Conservation (phyloP, 352 stramenopile genomes). For the Aphanomyces cochlioides region DNA sequence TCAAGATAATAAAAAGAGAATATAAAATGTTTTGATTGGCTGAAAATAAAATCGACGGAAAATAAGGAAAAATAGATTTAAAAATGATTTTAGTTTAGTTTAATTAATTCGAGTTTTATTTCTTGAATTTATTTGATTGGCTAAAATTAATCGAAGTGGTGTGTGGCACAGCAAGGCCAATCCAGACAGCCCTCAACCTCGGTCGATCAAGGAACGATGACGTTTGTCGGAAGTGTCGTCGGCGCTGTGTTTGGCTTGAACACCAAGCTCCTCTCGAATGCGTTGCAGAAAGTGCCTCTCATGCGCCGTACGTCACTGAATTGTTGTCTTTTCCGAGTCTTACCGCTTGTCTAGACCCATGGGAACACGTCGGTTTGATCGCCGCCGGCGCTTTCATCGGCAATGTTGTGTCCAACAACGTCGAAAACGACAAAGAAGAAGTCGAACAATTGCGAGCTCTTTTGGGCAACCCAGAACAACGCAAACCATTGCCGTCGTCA, state of each 20-base stretch:
- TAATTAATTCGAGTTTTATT: too few relatives aligned
- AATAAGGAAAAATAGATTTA: background rate
- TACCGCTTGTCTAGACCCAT: constrained; percentile 47
- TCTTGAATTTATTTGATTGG: background rate
- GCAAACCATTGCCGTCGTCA: background rate
- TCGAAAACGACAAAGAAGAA: constrained; percentile 23
- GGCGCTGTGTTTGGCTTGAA: constrained; percentile 71
- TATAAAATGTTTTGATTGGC: too few relatives aligned
- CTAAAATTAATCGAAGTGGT: background rate
- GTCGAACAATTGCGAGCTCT: constrained; percentile 16
- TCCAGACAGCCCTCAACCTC: constrained; percentile 3
- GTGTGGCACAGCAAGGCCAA: constrained; percentile 8
- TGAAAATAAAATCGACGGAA: too few relatives aligned
- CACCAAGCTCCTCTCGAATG: constrained; percentile 80
- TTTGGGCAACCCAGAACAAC: constrained; percentile 19
- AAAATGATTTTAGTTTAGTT: background rate
- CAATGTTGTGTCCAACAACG: constrained; percentile 32
- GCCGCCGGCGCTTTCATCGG: constrained; percentile 55
- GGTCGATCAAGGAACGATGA: constrained; percentile 43
- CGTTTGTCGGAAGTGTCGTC: constrained; percentile 59
- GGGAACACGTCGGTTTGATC: constrained; percentile 77
- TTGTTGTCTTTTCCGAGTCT: background rate
- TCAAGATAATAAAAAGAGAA: too few relatives aligned
- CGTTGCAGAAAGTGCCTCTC: constrained; percentile 76
- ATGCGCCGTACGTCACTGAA: constrained; percentile 65